A percentile compares a stretch with the other conserved stretches of the same genome.
phyloP scores from a whole-genome alignment of 1,139 yeast genomes.

The Sugiyamaella neomexicana region DNA sequence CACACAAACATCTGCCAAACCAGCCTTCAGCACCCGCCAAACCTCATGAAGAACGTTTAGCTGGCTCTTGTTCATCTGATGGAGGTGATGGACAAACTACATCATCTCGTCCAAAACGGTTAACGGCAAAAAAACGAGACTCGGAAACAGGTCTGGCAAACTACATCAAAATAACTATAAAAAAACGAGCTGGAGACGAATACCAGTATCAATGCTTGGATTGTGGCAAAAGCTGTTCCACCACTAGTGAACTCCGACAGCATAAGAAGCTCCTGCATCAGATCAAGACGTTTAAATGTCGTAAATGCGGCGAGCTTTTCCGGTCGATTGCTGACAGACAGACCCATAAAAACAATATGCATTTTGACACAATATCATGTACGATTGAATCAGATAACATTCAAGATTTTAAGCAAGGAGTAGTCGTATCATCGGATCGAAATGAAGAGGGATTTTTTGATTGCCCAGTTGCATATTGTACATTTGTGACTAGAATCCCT shows the following conservation, averaged over 20 bases:
- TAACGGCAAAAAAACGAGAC: neutral
- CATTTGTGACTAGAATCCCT: slow-evolving; percentile 35
- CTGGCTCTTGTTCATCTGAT: too few relatives aligned
- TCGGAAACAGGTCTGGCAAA: slow-evolving; percentile 12
- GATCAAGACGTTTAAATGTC: slow-evolving; percentile 32
- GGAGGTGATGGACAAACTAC: too few relatives aligned
- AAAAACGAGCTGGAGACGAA: slow-evolving; percentile 6
- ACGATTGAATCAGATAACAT: slow-evolving; percentile 28
- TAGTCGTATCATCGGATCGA: slow-evolving; percentile 27
- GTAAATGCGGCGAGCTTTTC: slow-evolving; percentile 36
- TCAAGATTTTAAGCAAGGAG: slow-evolving; percentile 28
- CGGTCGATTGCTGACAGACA: slow-evolving; percentile 35
- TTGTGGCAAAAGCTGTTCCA: slow-evolving; percentile 28
- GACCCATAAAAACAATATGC: slow-evolving; percentile 36
- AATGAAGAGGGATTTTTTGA: slow-evolving; percentile 32
- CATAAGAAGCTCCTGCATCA: slow-evolving; percentile 32
- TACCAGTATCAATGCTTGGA: slow-evolving; percentile 26
- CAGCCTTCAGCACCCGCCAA: neutral
- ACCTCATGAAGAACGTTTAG: neutral
- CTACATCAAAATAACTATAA: slow-evolving; percentile 9
- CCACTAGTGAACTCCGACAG: slow-evolving; percentile 30
- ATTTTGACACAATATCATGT: slow-evolving; percentile 30
- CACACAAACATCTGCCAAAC: neutral
- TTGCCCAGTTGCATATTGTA: slow-evolving; percentile 33
- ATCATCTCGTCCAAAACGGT: too few relatives aligned